Evolutionary conservation across 1,284 basidiomycete species (phyloP).

Genomic region (Malassezia globosa): DNA sequence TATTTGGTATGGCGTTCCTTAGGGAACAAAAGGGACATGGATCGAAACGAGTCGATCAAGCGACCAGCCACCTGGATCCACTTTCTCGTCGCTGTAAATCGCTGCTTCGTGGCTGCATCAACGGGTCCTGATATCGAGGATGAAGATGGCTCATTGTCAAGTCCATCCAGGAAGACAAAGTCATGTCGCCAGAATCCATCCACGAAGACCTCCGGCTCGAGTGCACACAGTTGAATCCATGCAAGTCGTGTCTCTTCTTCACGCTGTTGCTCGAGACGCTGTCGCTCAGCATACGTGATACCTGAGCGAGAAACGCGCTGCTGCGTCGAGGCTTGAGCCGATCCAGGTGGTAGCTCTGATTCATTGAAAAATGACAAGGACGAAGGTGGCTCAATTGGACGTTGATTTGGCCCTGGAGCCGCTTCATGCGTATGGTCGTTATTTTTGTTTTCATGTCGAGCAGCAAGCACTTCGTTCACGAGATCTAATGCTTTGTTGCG

Average conservation of each 20-base stretch:
- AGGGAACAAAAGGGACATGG: constrained; percentile 70
- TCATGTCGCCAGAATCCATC: constrained; percentile 34
- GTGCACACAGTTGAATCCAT: constrained; percentile 27
- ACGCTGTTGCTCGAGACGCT: constrained; percentile 29
- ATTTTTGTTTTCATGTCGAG: constrained; percentile 10
- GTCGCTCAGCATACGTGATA: constrained; percentile 12
- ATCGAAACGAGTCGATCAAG: constrained; percentile 74
- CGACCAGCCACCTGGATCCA: constrained; percentile 77
- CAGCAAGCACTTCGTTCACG: constrained; percentile 59
- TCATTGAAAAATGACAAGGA: constrained; percentile 36
- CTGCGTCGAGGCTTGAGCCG: neutral
- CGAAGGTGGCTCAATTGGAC: neutral
- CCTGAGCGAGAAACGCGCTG: constrained; percentile 15
- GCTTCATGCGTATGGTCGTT: constrained; percentile 2
- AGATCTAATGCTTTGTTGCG: constrained; percentile 70
- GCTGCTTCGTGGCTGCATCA: constrained; percentile 19
- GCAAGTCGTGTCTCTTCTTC: constrained; percentile 37
- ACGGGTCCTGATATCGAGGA: constrained; percentile 5
- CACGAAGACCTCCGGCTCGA: constrained; percentile 32
- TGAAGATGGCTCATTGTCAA: too few relatives aligned
- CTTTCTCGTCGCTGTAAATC: constrained; percentile 48
- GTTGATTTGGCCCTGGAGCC: neutral
- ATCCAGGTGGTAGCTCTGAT: constrained; percentile 11
- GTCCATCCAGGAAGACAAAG: constrained; percentile 24
- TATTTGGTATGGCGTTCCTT: constrained; percentile 52